Evolutionary conservation across 1,284 basidiomycete species (phyloP).

Genomic region (Ganoderma meredithae): DNA sequence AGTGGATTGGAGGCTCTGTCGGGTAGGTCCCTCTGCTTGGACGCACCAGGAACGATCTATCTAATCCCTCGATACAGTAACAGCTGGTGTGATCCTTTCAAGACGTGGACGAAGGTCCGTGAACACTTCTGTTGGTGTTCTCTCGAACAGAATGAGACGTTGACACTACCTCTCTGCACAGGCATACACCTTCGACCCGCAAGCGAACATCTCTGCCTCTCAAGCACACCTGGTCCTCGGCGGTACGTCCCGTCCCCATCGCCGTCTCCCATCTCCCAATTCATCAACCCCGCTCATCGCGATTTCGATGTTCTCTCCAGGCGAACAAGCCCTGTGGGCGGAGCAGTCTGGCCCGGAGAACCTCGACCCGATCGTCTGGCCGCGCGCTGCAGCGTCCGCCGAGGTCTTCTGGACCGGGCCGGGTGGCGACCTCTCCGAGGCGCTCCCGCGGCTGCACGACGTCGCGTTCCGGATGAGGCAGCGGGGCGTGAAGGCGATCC

Average conservation of each 20-base stretch:
- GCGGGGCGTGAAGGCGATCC: slow-evolving; percentile 70
- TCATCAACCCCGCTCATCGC: not conserved
- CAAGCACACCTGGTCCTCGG: slow-evolving; percentile 70
- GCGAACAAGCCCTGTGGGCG: slow-evolving; percentile 78
- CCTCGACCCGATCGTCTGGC: slow-evolving; percentile 79
- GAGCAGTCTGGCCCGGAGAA: slow-evolving; percentile 79
- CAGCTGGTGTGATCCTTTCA: slow-evolving; percentile 78
- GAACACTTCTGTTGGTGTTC: not conserved
- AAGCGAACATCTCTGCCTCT: slow-evolving; percentile 56
- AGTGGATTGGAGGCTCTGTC: slow-evolving; percentile 70
- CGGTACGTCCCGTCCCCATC: slow-evolving; percentile 48
- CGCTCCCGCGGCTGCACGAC: slow-evolving; percentile 83
- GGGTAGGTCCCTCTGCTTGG: slow-evolving; percentile 22
- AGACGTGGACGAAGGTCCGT: slow-evolving; percentile 69
- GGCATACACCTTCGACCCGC: slow-evolving; percentile 78
- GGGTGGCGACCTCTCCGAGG: slow-evolving; percentile 50
- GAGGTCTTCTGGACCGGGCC: slow-evolving; percentile 85
- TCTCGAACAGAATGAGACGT: not conserved
- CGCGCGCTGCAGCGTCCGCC: slow-evolving; percentile 77
- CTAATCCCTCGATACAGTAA: slow-evolving; percentile 40
- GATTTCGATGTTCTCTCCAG: slow-evolving; percentile 36
- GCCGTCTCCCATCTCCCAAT: not conserved
- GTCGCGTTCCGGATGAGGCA: slow-evolving; percentile 71
- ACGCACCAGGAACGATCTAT: too few relatives aligned
- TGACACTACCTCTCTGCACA: not conserved